Percentiles rank a stretch among this genome's conserved stretches.
Conservation (phyloP, 768 basidiomycete species). For the Piloderma croceum region DNA sequence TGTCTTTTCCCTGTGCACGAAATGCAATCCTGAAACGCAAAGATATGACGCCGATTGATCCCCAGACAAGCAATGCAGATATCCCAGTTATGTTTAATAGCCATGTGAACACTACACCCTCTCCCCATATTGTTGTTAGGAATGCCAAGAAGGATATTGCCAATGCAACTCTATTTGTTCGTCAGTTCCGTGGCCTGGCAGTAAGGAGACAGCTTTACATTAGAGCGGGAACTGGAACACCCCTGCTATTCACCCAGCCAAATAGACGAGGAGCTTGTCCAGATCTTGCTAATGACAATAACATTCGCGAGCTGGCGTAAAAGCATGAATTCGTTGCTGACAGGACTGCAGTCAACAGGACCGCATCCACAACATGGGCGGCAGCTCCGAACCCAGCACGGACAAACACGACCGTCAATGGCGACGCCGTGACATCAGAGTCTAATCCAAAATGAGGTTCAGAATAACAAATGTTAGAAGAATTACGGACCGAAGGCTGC, state of each 20-base stretch:
- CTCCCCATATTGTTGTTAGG: conserved; percentile 54
- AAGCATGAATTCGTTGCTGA: conserved; percentile 64
- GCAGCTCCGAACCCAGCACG: conserved; percentile 59
- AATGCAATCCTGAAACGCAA: conserved; percentile 63
- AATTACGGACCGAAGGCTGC: conserved; percentile 36
- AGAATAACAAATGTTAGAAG: neutral
- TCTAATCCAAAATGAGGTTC: conserved; percentile 21
- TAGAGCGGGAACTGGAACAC: conserved; percentile 55
- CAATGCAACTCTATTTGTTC: conserved; percentile 39
- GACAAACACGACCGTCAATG: conserved; percentile 58
- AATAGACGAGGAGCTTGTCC: conserved; percentile 65
- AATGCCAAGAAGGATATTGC: conserved; percentile 46
- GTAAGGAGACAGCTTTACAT: conserved; percentile 35
- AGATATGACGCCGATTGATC: conserved; percentile 47
- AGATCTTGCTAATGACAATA: conserved; percentile 53
- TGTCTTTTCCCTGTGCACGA: conserved; percentile 42
- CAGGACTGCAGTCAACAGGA: conserved; percentile 59
- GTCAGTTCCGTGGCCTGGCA: conserved; percentile 22
- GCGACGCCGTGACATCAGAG: conserved; percentile 50
- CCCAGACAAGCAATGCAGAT: conserved; percentile 64
- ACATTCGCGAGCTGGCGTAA: conserved; percentile 59
- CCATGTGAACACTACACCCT: conserved; percentile 52
- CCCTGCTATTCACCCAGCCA: conserved; percentile 56
- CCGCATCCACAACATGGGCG: conserved; percentile 60
- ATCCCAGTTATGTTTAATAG: conserved; percentile 61